Conservation (phyloP, 257 asterid genomes). For the Ajuga chamaepitys region DNA sequence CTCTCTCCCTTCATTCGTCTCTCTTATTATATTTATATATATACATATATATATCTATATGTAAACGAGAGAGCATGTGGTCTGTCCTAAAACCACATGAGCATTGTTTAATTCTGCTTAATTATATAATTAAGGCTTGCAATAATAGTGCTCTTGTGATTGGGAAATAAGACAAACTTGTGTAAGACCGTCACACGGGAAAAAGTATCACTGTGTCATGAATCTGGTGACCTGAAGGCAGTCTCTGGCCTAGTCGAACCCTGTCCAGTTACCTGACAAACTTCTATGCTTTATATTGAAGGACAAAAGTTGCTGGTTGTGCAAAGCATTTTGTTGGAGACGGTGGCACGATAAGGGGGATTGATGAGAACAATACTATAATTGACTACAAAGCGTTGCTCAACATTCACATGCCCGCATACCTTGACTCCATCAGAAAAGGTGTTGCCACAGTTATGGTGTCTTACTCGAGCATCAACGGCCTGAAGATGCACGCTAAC, state of each 20-base stretch:
- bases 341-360: conserved; percentile 54
- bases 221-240: too few species aligned
- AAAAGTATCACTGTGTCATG: too few species aligned
- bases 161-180: too few species aligned
- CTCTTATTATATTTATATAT: neutral
- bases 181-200: too few species aligned
- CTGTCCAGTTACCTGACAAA: conserved; percentile 2
- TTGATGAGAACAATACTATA: conserved; percentile 56
- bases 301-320: conserved; percentile 62
- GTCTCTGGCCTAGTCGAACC: too few species aligned
- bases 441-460: conserved; percentile 72
- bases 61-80: too few species aligned
- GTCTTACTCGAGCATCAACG: conserved; percentile 69
- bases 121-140: too few species aligned
- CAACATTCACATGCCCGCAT: conserved; percentile 64
- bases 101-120: neutral
- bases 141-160: too few species aligned
- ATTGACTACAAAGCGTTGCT: conserved; percentile 36
- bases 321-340: conserved; percentile 80
- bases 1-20: neutral
- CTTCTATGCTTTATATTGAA: conserved; percentile 4
- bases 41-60: too few species aligned
- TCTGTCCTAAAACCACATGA: neutral
- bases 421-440: conserved; percentile 43
- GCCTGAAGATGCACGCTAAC: conserved; percentile 53